Conservation (phyloP, 2,329 filamentous ascomycete genomes). For the Coniella lustricola region DNA sequence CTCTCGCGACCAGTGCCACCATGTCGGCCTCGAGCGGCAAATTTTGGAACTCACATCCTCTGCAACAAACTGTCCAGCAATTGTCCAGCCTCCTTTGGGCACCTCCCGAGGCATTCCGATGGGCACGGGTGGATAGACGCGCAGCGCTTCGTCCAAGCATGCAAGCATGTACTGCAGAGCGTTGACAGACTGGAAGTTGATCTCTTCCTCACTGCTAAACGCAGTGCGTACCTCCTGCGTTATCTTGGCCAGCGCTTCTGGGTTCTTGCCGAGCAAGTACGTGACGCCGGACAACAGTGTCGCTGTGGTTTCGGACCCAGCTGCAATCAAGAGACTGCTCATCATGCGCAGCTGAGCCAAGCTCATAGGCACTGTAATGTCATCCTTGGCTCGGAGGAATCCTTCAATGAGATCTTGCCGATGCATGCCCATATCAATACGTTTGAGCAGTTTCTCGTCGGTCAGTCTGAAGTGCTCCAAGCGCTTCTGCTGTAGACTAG, state of each 20-base stretch:
- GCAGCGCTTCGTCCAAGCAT: constrained; percentile 30
- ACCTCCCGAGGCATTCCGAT: constrained; percentile 9
- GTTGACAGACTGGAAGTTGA: constrained; percentile 23
- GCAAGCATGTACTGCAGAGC: constrained; percentile 29
- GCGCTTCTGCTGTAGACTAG: not conserved
- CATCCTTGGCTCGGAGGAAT: constrained; percentile 7
- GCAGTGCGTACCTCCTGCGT: constrained; percentile 28
- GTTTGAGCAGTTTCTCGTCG: constrained; percentile 9
- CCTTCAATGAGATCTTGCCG: constrained; percentile 13
- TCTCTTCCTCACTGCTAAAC: constrained; percentile 27
- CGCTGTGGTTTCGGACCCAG: constrained; percentile 17
- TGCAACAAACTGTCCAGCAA: constrained; percentile 11
- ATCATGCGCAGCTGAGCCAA: not conserved
- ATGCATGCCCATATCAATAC: constrained; percentile 6
- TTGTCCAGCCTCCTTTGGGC: constrained; percentile 8
- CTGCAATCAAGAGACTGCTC: constrained; percentile 3
- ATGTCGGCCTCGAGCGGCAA: not conserved
- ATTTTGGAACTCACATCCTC: constrained; percentile 6
- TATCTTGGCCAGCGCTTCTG: constrained; percentile 22
- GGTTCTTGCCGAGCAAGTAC: constrained; percentile 19
- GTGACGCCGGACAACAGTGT: constrained; percentile 14
- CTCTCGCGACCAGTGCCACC: not conserved
- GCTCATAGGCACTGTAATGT: not conserved
- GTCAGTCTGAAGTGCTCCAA: constrained; percentile 7
- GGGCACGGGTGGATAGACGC: constrained; percentile 28